Percentiles rank a stretch among this genome's conserved stretches.
Evolutionary conservation across 805 yeast species (phyloP).

Genomic region (Ogataea paradorogensis): DNA sequence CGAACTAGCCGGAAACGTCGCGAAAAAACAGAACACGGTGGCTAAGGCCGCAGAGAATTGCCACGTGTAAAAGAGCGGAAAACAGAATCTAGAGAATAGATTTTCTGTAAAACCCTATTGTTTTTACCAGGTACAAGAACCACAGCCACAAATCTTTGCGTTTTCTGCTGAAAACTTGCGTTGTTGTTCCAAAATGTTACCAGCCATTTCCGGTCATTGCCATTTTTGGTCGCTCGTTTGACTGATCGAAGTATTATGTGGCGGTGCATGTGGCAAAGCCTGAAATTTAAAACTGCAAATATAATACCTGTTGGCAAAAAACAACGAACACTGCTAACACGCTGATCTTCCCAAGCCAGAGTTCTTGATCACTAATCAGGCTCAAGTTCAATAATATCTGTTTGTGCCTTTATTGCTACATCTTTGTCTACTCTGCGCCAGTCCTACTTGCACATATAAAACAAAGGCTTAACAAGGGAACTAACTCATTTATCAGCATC

Average conservation of each 20-base stretch:
- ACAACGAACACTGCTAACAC: neutral
- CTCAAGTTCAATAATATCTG: neutral
- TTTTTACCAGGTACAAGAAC: neutral
- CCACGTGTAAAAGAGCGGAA: constrained; percentile 4
- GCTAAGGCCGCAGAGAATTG: neutral
- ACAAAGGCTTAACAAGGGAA: constrained; percentile 2
- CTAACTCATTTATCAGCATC: constrained; percentile 1
- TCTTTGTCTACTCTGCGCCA: neutral
- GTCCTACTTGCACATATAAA: neutral
- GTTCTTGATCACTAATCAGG: neutral
- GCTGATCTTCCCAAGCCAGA: neutral
- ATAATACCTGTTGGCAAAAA: neutral
- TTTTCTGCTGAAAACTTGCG: neutral
- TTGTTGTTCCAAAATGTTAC: neutral
- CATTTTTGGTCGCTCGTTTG: neutral
- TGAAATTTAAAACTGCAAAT: neutral
- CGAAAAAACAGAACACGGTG: constrained; percentile 7
- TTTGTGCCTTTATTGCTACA: neutral
- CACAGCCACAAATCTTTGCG: neutral
- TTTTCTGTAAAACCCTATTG: neutral
- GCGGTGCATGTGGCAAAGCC: neutral
- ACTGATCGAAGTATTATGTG: neutral
- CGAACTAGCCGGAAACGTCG: constrained; percentile 5
- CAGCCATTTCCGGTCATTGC: neutral
- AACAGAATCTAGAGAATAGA: neutral